Evolutionary conservation across 2,329 filamentous ascomycete genomes (phyloP).

Genomic region (Colletotrichum sp.): DNA sequence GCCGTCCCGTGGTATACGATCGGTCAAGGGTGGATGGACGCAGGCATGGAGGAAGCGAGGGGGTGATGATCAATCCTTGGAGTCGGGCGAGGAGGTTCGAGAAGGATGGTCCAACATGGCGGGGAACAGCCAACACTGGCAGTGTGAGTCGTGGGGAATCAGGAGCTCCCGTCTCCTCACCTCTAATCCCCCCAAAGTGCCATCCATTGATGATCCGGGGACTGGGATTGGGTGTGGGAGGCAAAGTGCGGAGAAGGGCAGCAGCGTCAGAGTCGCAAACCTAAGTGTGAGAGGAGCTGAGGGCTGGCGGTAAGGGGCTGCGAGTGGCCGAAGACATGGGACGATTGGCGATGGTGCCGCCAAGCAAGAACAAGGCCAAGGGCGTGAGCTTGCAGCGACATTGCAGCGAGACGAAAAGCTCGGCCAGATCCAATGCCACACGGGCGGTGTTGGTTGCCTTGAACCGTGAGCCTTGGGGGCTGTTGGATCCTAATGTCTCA

Average conservation of each 20-base stretch:
- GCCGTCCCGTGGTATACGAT: not conserved
- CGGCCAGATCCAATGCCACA: not conserved
- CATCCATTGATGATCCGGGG: not conserved
- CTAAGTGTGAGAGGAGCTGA: not conserved
- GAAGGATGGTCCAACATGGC: not conserved
- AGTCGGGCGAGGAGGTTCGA: not conserved
- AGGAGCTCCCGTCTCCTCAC: not conserved
- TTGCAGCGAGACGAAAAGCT: not conserved
- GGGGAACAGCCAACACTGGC: not conserved
- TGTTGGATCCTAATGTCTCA: not conserved
- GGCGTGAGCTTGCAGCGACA: not conserved
- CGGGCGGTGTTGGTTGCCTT: not conserved
- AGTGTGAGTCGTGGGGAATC: not conserved
- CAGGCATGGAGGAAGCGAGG: not conserved
- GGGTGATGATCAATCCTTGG: conserved; percentile 4
- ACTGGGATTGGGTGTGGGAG: not conserved
- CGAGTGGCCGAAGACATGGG: not conserved
- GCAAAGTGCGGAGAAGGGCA: not conserved
- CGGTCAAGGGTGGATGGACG: not conserved
- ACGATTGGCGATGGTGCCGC: not conserved
- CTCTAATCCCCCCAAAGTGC: not conserved
- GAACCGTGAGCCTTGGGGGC: not conserved
- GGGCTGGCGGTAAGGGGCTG: not conserved
- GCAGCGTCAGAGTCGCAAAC: not conserved
- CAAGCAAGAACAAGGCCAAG: not conserved